Base-by-base conservation (phyloP, 371 early-diverging fungal species). In the Chytridium lagenaria region DNA sequence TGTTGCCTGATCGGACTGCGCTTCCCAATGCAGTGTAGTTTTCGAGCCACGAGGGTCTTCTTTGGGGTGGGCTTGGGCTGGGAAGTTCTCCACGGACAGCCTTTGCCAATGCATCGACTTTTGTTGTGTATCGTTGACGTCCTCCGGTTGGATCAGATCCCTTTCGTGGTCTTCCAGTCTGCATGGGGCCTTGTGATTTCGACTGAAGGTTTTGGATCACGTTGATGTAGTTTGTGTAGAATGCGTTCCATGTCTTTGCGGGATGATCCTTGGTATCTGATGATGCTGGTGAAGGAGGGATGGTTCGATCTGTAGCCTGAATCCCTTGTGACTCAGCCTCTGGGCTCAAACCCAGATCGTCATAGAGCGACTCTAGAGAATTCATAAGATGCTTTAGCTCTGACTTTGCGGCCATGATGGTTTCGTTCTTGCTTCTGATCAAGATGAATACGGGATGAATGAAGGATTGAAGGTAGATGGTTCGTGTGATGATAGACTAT, bases 261-360 rank as follows among this genome's bases (percentile, higher is more conserved):
- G n/a, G n/a, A n/a, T n/a, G n/a, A n/a, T n/a, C n/a, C n/a, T n/a
- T n/a, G n/a, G n/a, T n/a, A n/a, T n/a, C n/a, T n/a, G n/a, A n/a
- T n/a, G n/a, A n/a, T n/a, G n/a, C n/a, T n/a, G n/a, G n/a, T n/a
- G n/a, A n/a, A n/a, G n/a, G n/a, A n/a, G n/a, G n/a, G n/a, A n/a
- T n/a, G n/a, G n/a, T n/a, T n/a, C n/a, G n/a, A n/a, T n/a, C n/a
- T n/a, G n/a, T n/a, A n/a, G n/a, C n/a, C n/a, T n/a, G n/a, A n/a
- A n/a, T n/a, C n/a, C n/a, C n/a, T 12, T n/a, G 5, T 12, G 12
- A 26, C n/a, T 12, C 55, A 26, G 55, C 55, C 7, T 52, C 55
- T 26, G 55, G 55, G 55, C 55, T 52, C 55, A 52, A 52, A 15
- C 55, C 55, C 12, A 52, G 55, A 52, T 52, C 55, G 23, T 52